These are phyloP conservation scores for Boletus reticulatus DNA, from an alignment of 768 basidiomycete genomes.

Conservation along the genomic window DNA sequence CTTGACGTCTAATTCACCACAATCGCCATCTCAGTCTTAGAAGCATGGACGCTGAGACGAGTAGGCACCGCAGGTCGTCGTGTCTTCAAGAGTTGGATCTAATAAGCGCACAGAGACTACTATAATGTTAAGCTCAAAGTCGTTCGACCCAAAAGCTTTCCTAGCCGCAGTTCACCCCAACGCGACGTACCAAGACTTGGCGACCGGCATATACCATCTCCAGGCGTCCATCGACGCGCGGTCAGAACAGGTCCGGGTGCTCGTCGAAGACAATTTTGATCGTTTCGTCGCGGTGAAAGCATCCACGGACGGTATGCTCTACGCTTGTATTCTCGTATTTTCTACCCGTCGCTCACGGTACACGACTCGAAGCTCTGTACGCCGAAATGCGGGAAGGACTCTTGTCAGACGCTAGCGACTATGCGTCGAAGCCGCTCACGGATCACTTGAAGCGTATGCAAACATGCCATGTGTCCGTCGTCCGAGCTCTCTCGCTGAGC, in stretches of 20 bases:
- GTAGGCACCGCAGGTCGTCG: conserved; percentile 36
- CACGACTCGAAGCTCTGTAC: conserved; percentile 50
- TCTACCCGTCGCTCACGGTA: background rate
- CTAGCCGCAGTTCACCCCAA: conserved; percentile 90
- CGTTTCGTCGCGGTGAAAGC: conserved; percentile 97
- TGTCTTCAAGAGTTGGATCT: conserved; percentile 7
- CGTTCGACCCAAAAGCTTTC: conserved; percentile 95
- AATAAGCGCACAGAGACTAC: conserved; percentile 56
- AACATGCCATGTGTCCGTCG: background rate
- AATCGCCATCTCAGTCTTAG: conserved; percentile 42
- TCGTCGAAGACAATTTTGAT: conserved; percentile 98
- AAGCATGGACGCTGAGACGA: conserved; percentile 75
- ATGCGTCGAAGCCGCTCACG: conserved; percentile 76
- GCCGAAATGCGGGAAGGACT: conserved; percentile 92
- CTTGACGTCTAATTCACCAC: background rate
- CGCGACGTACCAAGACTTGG: conserved; percentile 91
- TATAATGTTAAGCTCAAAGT: conserved; percentile 85
- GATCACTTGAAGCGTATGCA: conserved; percentile 81
- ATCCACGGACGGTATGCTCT: conserved; percentile 79
- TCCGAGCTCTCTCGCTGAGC: conserved; percentile 2
- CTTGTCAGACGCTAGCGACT: conserved; percentile 71
- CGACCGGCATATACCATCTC: conserved; percentile 70
- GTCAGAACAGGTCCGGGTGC: conserved; percentile 89
- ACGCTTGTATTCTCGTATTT: background rate
- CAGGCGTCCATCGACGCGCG: conserved; percentile 82